Conservation (phyloP, 1,284 basidiomycete species). For the Pseudomicrostroma phylloplanum region DNA sequence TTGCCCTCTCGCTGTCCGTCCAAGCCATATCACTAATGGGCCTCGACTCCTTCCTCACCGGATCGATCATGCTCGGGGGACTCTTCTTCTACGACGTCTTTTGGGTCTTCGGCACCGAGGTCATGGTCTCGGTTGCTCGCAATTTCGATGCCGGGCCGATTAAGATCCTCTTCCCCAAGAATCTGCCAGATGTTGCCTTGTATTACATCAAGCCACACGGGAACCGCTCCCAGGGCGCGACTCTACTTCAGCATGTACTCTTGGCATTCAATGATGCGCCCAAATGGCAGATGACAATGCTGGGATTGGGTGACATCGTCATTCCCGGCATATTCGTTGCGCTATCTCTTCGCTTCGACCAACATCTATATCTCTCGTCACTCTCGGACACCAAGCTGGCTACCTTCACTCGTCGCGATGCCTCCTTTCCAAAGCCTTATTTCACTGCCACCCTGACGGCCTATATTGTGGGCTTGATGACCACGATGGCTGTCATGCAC, state of each 20-base stretch:
- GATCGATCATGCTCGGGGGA: conserved; percentile 65
- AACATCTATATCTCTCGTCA: conserved; percentile 54
- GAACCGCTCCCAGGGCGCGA: conserved; percentile 2
- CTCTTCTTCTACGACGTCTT: conserved; percentile 50
- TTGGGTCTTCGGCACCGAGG: conserved; percentile 48
- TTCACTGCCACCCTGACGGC: conserved; percentile 67
- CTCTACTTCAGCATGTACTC: conserved; percentile 13
- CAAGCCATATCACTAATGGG: conserved; percentile 75
- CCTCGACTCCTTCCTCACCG: conserved; percentile 85
- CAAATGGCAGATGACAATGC: conserved; percentile 69
- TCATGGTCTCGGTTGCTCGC: conserved; percentile 65
- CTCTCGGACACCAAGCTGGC: conserved; percentile 13
- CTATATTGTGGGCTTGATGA: conserved; percentile 70
- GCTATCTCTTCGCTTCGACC: conserved; percentile 80
- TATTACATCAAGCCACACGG: background rate
- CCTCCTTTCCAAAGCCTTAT: conserved; percentile 65
- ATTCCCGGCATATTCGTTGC: conserved; percentile 85
- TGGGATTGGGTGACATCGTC: conserved; percentile 86
- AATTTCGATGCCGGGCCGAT: conserved; percentile 78
- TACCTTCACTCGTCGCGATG: conserved; percentile 31
- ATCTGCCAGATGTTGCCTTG: conserved; percentile 15
- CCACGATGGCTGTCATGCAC: conserved; percentile 86
- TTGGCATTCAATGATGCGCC: conserved; percentile 8
- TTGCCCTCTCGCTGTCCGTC: conserved; percentile 77
- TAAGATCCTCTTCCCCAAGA: conserved; percentile 56